Conservation (phyloP, 495 filamentous ascomycete genomes). For the Daldinia vernicosa region DNA sequence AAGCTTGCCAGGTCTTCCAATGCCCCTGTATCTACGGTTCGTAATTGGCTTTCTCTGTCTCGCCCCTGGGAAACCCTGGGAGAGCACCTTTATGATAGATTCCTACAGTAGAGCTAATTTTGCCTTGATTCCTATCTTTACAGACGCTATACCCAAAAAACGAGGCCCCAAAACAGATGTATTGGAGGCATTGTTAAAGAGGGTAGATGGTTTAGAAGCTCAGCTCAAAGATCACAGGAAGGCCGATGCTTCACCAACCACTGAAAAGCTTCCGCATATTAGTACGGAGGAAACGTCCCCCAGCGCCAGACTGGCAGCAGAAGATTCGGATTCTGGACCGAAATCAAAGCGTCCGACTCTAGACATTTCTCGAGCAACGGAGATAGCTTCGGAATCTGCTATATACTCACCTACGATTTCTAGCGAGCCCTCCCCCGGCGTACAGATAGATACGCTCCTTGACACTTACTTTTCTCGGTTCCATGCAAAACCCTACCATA, state of each 20-base stretch:
- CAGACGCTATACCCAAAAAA: constrained; percentile 89
- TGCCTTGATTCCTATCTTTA: constrained; percentile 9
- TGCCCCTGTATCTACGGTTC: constrained; percentile 88
- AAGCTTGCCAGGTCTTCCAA: constrained; percentile 88
- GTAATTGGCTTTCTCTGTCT: constrained; percentile 36
- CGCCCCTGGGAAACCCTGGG: not conserved
- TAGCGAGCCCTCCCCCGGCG: constrained; percentile 52
- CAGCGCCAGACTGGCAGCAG: not conserved
- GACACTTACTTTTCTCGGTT: constrained; percentile 80
- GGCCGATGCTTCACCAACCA: constrained; percentile 52
- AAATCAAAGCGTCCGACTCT: constrained; percentile 41
- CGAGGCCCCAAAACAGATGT: constrained; percentile 89
- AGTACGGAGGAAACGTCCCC: constrained; percentile 22
- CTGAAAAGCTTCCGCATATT: constrained; percentile 42
- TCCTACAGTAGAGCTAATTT: constrained; percentile 26
- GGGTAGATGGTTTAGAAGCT: constrained; percentile 84
- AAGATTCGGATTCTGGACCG: constrained; percentile 29
- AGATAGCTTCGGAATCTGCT: constrained; percentile 43
- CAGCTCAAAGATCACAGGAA: constrained; percentile 74
- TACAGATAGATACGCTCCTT: constrained; percentile 68
- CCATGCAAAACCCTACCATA: constrained; percentile 80
- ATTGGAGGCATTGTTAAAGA: constrained; percentile 80
- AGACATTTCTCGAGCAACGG: constrained; percentile 32
- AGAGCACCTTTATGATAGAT: not conserved
- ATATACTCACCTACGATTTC: constrained; percentile 50